Evolutionary conservation across 768 basidiomycete species (phyloP).

Genomic region (Xanthoconium stramineum): DNA sequence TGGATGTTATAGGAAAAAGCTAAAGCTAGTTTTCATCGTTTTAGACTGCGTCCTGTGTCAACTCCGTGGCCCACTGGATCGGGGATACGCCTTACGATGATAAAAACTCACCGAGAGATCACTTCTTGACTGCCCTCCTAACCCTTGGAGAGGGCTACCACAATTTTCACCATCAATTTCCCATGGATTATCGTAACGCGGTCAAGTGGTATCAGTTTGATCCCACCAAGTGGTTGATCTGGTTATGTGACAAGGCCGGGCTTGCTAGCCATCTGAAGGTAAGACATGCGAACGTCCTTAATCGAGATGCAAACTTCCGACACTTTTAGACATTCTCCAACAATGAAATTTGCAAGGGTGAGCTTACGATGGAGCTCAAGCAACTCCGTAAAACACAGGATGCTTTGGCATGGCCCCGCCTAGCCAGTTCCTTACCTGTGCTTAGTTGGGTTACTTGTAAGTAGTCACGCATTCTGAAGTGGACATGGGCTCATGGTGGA

Average conservation of each 20-base stretch:
- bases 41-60: slow-evolving; percentile 1
- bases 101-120: neutral
- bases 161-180: slow-evolving; percentile 6
- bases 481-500: neutral
- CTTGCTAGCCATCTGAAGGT: slow-evolving; percentile 4
- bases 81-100: slow-evolving; percentile 4
- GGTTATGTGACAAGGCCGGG: neutral
- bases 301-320: neutral
- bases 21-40: neutral
- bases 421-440: neutral
- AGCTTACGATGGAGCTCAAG: slow-evolving; percentile 2
- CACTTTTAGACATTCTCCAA: neutral
- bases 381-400: slow-evolving; percentile 1
- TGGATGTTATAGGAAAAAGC: neutral
- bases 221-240: slow-evolving; percentile 1
- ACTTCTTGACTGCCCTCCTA: neutral
- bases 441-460: neutral
- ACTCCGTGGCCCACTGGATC: neutral
- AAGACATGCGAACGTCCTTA: neutral
- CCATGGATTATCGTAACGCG: neutral
- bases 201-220: slow-evolving; percentile 2
- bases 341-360: neutral
- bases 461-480: neutral
- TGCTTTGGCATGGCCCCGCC: neutral
- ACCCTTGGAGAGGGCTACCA: slow-evolving; percentile 4